phyloP scores from a whole-genome alignment of 208 protist species.

The Sergeia podlipaevii region DNA sequence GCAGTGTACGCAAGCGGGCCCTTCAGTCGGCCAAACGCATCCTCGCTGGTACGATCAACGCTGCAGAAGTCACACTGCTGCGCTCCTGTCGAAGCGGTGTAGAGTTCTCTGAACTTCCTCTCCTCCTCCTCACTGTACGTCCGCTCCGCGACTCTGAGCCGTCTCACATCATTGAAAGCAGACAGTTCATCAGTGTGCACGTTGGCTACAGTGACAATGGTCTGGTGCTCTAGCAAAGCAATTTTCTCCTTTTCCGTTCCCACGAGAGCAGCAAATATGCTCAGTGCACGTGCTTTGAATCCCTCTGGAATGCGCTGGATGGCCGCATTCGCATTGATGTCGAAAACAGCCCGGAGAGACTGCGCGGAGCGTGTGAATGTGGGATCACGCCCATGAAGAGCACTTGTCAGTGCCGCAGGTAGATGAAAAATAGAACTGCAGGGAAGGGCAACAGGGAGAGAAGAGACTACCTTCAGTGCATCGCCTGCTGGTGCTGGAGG shows the following conservation, averaged over 20 bases:
- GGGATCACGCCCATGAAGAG: background rate
- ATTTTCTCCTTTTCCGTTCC: slow-evolving; percentile 7
- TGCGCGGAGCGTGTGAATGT: background rate
- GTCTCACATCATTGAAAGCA: slow-evolving; percentile 31
- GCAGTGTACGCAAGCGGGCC: slow-evolving; percentile 24
- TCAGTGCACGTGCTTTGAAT: slow-evolving; percentile 11
- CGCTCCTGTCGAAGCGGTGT: slow-evolving; percentile 4
- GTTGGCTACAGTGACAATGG: slow-evolving; percentile 19
- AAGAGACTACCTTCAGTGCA: too few species aligned
- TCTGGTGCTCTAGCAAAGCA: slow-evolving; percentile 14
- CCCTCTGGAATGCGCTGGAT: slow-evolving; percentile 1
- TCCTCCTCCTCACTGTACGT: background rate
- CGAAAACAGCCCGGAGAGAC: slow-evolving; percentile 9
- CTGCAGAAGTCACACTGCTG: slow-evolving; percentile 38
- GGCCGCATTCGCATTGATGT: slow-evolving; percentile 6
- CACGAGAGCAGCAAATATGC: slow-evolving; percentile 21
- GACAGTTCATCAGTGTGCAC: slow-evolving; percentile 14
- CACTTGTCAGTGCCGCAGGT: too few species aligned
- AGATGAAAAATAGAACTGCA: too few species aligned
- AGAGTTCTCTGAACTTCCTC: slow-evolving; percentile 3
- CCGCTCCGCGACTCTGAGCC: slow-evolving; percentile 18
- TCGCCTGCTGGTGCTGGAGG: too few species aligned
- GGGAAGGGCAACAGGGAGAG: too few species aligned
- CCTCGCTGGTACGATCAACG: slow-evolving; percentile 20
- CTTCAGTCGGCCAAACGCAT: slow-evolving; percentile 30